These are phyloP conservation scores for Yarrowia sp. DNA, from an alignment of 805 yeast genomes.

Conservation along the genomic window DNA sequence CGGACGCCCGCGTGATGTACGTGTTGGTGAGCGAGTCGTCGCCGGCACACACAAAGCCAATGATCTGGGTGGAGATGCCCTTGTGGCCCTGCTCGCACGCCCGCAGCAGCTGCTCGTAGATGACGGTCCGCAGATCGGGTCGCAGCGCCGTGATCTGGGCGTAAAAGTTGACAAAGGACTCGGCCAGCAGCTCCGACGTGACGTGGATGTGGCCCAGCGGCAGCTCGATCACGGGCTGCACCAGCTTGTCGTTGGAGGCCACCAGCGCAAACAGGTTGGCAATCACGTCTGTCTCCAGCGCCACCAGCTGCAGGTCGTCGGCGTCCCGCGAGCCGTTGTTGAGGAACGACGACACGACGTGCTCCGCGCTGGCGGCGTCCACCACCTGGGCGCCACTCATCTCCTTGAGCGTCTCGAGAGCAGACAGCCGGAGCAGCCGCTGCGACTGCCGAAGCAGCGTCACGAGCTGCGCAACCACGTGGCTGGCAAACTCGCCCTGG, in stretches of 20 bases:
- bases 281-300: slow-evolving; percentile 25
- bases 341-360: slow-evolving; percentile 13
- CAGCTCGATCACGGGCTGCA: slow-evolving; percentile 6
- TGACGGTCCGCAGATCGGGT: slow-evolving; percentile 13
- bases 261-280: slow-evolving; percentile 18
- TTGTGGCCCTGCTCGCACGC: slow-evolving; percentile 20
- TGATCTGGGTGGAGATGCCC: slow-evolving; percentile 29
- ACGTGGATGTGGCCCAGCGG: slow-evolving; percentile 18
- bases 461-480: slow-evolving; percentile 42
- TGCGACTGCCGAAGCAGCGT: slow-evolving; percentile 44
- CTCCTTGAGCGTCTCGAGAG: slow-evolving; percentile 43
- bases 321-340: slow-evolving; percentile 6
- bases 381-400: slow-evolving; percentile 8
- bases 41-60: slow-evolving; percentile 20
- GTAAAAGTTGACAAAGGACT: slow-evolving; percentile 31
- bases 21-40: slow-evolving; percentile 21
- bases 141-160: slow-evolving; percentile 14
- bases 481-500: slow-evolving; percentile 44
- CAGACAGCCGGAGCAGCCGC: slow-evolving; percentile 44
- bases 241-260: slow-evolving; percentile 4
- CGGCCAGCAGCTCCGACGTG: slow-evolving; percentile 26
- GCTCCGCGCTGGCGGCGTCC: slow-evolving; percentile 33
- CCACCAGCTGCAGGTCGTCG: slow-evolving; percentile 27
- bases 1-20: slow-evolving; percentile 3
- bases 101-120: slow-evolving; percentile 27